Evolutionary conservation across 2,329 filamentous ascomycete species (phyloP).

Genomic region (Penicillium sp.): DNA sequence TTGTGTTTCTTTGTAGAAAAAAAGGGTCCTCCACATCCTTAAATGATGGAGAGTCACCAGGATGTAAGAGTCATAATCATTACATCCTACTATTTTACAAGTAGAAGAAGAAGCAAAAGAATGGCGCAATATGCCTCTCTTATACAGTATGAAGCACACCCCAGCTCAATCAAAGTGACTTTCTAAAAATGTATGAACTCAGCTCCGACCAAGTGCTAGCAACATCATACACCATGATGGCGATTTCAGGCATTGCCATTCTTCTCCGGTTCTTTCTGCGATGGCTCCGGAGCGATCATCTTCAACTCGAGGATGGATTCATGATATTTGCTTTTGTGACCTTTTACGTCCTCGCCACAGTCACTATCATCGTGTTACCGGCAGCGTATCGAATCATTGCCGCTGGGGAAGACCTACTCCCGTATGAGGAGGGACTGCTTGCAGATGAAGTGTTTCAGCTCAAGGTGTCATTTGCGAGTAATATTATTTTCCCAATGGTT

Average conservation of each 20-base stretch:
- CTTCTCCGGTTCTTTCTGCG: conserved; percentile 14
- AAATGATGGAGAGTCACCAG: not conserved
- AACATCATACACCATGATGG: conserved; percentile 18
- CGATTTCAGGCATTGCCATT: conserved; percentile 14
- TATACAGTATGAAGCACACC: not conserved
- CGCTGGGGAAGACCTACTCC: conserved; percentile 20
- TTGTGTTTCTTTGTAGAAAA: not conserved
- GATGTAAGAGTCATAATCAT: not conserved
- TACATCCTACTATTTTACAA: not conserved
- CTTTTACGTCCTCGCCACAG: conserved; percentile 24
- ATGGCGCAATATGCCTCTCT: not conserved
- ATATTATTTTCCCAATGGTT: conserved; percentile 34
- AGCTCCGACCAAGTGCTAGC: conserved; percentile 4
- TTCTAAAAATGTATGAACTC: conserved; percentile 9
- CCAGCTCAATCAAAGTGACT: not conserved
- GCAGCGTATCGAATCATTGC: conserved; percentile 28
- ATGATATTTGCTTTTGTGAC: conserved; percentile 18
- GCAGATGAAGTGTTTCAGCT: conserved; percentile 29
- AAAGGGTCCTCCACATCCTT: not conserved
- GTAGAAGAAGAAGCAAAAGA: not conserved
- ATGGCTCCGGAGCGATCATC: not conserved
- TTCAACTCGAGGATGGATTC: conserved; percentile 14
- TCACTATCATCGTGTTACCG: conserved; percentile 35
- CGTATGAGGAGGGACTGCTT: conserved; percentile 25
- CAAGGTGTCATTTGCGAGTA: conserved; percentile 36